A percentile compares a stretch with the other conserved stretches of the same genome.
phyloP scores from a whole-genome alignment of 441 rosid genomes.

The Pelargonium hybrid region DNA sequence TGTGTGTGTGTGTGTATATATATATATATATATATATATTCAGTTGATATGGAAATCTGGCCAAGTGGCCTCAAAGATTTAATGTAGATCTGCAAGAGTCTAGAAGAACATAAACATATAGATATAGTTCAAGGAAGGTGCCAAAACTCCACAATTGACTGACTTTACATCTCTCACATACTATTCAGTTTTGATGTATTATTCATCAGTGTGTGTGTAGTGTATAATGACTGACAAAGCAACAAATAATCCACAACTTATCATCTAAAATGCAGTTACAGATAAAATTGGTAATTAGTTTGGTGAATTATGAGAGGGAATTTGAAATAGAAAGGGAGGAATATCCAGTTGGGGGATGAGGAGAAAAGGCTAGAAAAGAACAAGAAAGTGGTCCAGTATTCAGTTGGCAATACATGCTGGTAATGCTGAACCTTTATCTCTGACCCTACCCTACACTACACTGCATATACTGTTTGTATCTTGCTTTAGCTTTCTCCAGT shows the following conservation, averaged over 20 bases:
- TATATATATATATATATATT: not conserved
- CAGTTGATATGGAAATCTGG: not conserved
- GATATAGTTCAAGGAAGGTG: not conserved
- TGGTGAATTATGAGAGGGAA: not conserved
- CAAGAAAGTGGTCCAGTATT: not conserved
- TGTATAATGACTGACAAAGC: too few relatives aligned
- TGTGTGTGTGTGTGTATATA: too few relatives aligned
- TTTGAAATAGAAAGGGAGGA: not conserved
- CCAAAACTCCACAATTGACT: not conserved
- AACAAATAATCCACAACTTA: too few relatives aligned
- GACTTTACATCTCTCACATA: too few relatives aligned
- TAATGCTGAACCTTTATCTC: not conserved
- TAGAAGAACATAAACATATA: not conserved
- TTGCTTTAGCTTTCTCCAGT: not conserved
- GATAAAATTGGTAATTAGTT: not conserved
- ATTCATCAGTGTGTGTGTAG: too few relatives aligned
- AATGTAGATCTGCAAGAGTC: not conserved
- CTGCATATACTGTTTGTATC: not conserved
- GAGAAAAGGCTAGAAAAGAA: not conserved
- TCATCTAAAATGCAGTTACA: not conserved
- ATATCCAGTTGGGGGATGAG: slow-evolving; percentile 3
- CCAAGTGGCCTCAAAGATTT: not conserved
- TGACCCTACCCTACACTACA: not conserved
- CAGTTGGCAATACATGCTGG: too few relatives aligned
- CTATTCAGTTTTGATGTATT: too few relatives aligned